Conservation (phyloP, 2,329 filamentous ascomycete genomes). For the Chalara sp. region DNA sequence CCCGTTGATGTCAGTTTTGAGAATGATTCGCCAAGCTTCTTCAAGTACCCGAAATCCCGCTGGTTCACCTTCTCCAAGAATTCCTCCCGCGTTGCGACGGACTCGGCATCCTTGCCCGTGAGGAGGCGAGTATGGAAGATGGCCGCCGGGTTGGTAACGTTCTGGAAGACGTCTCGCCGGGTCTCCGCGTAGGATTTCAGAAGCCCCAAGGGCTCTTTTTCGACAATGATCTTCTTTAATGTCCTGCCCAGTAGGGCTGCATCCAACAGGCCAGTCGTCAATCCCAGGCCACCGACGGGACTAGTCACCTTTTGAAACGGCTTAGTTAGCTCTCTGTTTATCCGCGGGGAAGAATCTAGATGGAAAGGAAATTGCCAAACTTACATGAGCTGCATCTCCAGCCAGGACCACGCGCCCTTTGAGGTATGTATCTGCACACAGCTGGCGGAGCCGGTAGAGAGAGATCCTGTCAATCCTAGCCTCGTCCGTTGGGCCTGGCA, state of each 20-base stretch:
- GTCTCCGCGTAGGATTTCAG: conserved; percentile 18
- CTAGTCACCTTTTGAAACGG: conserved; percentile 13
- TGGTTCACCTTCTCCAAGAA: neutral
- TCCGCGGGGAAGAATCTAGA: neutral
- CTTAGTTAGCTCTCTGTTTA: neutral
- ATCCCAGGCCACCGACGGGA: conserved; percentile 34
- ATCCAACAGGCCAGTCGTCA: conserved; percentile 41
- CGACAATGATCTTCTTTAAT: neutral
- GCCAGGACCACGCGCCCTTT: conserved; percentile 49
- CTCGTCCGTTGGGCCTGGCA: neutral
- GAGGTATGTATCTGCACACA: conserved; percentile 50
- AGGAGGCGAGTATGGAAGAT: neutral
- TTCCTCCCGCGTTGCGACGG: neutral
- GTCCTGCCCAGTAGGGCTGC: conserved; percentile 14
- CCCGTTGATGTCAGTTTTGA: too few relatives aligned
- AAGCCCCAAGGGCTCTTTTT: neutral
- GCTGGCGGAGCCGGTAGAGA: conserved; percentile 56
- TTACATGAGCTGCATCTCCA: conserved; percentile 51
- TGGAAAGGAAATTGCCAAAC: neutral
- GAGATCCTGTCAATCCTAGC: conserved; percentile 31
- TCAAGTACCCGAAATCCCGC: too few relatives aligned
- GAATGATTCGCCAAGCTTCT: too few relatives aligned
- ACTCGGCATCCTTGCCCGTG: neutral
- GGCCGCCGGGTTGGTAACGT: neutral
- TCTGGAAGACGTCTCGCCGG: neutral